Percentiles rank a stretch among this genome's conserved stretches.
phyloP scores from a whole-genome alignment of 83 land plant genomes.

The Diphasiastrum complanatum region DNA sequence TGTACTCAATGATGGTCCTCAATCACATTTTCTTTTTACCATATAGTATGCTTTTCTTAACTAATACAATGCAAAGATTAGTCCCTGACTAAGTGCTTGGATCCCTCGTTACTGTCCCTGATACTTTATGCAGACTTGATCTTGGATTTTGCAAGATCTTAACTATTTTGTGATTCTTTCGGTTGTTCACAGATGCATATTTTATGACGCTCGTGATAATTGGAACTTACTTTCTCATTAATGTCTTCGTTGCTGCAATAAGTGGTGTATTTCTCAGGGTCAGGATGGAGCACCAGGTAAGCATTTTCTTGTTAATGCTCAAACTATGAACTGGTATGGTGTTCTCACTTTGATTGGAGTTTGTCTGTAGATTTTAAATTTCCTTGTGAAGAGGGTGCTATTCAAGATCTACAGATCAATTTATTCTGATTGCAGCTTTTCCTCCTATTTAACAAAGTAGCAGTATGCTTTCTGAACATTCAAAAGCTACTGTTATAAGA shows the following conservation, averaged over 20 bases:
- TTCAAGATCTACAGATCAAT: background rate
- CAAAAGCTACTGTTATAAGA: background rate
- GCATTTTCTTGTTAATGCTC: background rate
- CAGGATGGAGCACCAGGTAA: conserved; percentile 33
- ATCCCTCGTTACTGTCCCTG: too few species aligned
- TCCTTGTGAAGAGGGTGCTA: background rate
- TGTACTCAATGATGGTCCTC: too few species aligned
- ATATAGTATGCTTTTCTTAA: too few species aligned
- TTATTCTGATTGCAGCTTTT: background rate
- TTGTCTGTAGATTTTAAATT: background rate
- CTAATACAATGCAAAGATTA: too few species aligned
- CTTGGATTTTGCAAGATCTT: too few species aligned
- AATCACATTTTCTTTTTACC: too few species aligned
- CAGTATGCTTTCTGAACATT: background rate
- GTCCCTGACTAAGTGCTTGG: too few species aligned
- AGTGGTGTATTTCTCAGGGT: conserved; percentile 36
- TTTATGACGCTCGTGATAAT: conserved; percentile 24
- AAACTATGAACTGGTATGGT: background rate
- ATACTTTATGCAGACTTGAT: too few species aligned
- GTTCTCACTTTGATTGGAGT: background rate
- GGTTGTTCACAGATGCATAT: conserved; percentile 23
- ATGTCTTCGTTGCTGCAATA: conserved; percentile 35
- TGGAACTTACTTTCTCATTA: conserved; percentile 28
- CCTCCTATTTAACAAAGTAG: background rate
- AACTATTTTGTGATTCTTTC: too few species aligned